Evolutionary conservation across 768 basidiomycete species (phyloP), one percentile per base, ranked within the genome.

Genomic region (Cubamyces sp.): DNA sequence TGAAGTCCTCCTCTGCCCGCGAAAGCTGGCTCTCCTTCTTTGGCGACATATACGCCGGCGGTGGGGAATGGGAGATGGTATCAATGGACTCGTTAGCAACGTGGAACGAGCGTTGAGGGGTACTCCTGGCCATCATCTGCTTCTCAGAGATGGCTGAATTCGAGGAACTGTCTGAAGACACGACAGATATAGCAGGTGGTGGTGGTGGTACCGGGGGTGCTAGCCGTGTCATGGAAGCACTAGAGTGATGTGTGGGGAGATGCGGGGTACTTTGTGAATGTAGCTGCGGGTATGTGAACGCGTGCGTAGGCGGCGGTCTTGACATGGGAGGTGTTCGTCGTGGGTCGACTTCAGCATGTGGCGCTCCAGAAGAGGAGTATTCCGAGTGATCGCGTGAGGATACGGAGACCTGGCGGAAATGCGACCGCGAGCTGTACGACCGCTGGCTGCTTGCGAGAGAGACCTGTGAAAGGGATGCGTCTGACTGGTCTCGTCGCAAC

Each of bases 31-130:
- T 23, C 39, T 60, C 64, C 55, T 66, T 67, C 61, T 52, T 66
- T 8, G 64, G 64, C 0, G 74, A 78, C 28, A 50, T 60, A 11
- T 84, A 83, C 2, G 83, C 81, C 3, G 83, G 82, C 0, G 83
- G 83, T 7, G 82, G 81, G 5, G 82, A 78, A 41, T 64, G 63
- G 1, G 60, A 25, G 9, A 66, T 71, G 60, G 61, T 63, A 58
- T 64, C 62, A 30, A 76, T 63, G 16, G 75, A 73, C 2, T 71
- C 73, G 64, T 84, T 83, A 4, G 71, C 70, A 54, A 84, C 68
- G 46, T 80, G 80, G 53, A 78, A 80, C 18, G 75, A 65, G 50
- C 80, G 70, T 54, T 75, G 73, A 1, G 80, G 76, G 15, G 80
- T 78, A 12, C 73, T 75, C 46, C 70, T 71, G 2, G 74, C 73